Conservation (phyloP, 441 rosid species). For the Populus trichocarpa region DNA sequence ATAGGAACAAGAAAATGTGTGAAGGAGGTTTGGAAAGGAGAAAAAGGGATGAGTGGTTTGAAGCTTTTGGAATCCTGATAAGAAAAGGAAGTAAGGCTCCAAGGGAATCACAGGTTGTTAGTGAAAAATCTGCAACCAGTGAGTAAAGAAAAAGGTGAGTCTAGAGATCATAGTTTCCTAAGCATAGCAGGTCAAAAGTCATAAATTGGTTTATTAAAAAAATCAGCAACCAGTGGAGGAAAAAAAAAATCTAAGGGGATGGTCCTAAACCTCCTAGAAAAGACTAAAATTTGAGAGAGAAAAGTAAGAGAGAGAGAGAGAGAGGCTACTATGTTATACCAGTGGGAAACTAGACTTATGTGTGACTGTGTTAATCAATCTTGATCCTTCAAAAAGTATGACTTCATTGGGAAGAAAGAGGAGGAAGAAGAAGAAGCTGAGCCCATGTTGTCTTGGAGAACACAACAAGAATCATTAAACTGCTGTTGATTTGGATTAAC, state of each 20-base stretch:
- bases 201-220: constrained; percentile 24
- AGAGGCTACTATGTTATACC: neutral
- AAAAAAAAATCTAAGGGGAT: constrained; percentile 9
- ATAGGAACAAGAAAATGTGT: neutral
- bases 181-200: constrained; percentile 10
- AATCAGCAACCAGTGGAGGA: constrained; percentile 26
- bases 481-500: constrained; percentile 33
- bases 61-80: neutral
- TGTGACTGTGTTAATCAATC: constrained; percentile 20
- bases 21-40: neutral
- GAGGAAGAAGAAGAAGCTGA: constrained; percentile 32
- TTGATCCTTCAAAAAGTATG: constrained; percentile 64
- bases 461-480: constrained; percentile 24
- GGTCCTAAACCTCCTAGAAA: constrained; percentile 18
- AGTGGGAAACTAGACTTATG: constrained; percentile 3
- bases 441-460: constrained; percentile 25
- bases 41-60: neutral
- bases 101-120: constrained; percentile 28
- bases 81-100: neutral
- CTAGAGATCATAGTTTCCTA: constrained; percentile 2
- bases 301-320: neutral
- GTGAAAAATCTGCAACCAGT: constrained; percentile 42
- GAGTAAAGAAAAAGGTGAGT: constrained; percentile 10
- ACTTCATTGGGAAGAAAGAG: constrained; percentile 54
- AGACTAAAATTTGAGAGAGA: neutral